Evolutionary conservation across 495 filamentous ascomycete genomes (phyloP), one percentile per base, ranked within the genome.

Genomic region (Glarea lozoyensis): DNA sequence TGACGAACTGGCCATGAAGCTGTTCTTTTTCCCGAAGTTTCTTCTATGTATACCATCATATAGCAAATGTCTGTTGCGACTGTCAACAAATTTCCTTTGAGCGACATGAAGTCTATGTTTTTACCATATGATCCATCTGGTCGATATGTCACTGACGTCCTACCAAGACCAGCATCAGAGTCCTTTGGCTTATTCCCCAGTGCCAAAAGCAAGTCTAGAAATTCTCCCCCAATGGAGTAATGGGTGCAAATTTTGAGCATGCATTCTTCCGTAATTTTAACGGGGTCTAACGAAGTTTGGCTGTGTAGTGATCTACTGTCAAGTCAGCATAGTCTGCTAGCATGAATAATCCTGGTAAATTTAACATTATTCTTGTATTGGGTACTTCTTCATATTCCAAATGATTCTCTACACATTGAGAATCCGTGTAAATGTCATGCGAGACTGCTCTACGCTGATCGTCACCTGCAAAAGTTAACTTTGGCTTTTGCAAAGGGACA

Each of bases 1-100:
- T 66, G 65, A 18, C 65, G 63, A 21, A 61, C 45, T 4, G 56
- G 42, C 64, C 64, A 67, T 16, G 36, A 19, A 13, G 18, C 36
- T 39, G 15, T 19, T 19, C 22, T 13, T 20, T 12, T 12, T 13
- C 36, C 15, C 18, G 7, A 4, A 19, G 18, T 39, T 4, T 39
- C 22, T 39, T 39, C 36, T 12, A 39, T 24, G 16, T 39, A 39
- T 19, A 13, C 12, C 6, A 39, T 11, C 36, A 19, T 13, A 13
- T 39, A 39, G 10, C 12, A 39, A 11, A 39, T 39, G 10, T 39
- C 36, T 34, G 17, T 34, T n/a, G n/a, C n/a, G 31, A 34, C 5
- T 7, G 31, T 34, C 6, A 34, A 16, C 17, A 4, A 34, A 4
- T 13, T 13, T 13, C n/a, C 31, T 4, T 13, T 13, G 6, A 34